Evolutionary conservation across 306 rosid species (phyloP).

Genomic region (Sphenostylis stenocarpa): DNA sequence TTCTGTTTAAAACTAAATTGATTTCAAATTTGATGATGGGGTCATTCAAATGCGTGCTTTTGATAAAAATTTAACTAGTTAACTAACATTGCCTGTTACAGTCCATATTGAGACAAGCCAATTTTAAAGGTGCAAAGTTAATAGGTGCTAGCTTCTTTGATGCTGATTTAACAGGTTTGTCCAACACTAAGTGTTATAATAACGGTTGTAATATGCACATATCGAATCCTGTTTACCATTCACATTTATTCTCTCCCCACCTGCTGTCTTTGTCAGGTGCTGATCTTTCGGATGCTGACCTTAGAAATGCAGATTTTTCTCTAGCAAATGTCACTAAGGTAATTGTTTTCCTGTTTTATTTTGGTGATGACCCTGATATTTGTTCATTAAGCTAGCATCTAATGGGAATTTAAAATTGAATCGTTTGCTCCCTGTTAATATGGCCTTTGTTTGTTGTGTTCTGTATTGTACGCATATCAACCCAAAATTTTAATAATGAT

Average conservation of each 20-base stretch:
- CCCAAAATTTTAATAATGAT: not conserved
- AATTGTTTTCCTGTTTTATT: not conserved
- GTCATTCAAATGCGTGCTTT: not conserved
- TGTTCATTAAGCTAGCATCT: conserved; percentile 16
- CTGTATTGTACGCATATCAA: not conserved
- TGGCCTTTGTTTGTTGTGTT: not conserved
- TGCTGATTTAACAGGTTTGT: conserved; percentile 85
- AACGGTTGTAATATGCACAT: not conserved
- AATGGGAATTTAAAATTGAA: not conserved
- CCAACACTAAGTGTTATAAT: not conserved
- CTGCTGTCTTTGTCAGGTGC: conserved; percentile 56
- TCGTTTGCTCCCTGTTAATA: not conserved
- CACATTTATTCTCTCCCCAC: not conserved
- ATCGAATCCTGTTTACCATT: not conserved
- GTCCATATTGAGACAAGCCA: conserved; percentile 85
- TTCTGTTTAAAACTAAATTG: not conserved
- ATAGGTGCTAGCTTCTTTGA: conserved; percentile 95
- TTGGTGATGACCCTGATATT: not conserved
- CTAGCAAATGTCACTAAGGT: conserved; percentile 96
- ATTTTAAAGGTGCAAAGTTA: conserved; percentile 86
- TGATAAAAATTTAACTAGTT: conserved; percentile 10
- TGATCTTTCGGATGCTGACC: conserved; percentile 93
- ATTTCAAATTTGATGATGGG: conserved; percentile 14
- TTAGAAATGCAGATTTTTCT: conserved; percentile 85
- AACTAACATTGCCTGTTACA: conserved; percentile 45